A percentile compares a stretch with the other conserved stretches of the same genome.
These are phyloP conservation scores for Fagopyrum homotropicum DNA, from an alignment of 148 eudicot species.

Conservation along the genomic window DNA sequence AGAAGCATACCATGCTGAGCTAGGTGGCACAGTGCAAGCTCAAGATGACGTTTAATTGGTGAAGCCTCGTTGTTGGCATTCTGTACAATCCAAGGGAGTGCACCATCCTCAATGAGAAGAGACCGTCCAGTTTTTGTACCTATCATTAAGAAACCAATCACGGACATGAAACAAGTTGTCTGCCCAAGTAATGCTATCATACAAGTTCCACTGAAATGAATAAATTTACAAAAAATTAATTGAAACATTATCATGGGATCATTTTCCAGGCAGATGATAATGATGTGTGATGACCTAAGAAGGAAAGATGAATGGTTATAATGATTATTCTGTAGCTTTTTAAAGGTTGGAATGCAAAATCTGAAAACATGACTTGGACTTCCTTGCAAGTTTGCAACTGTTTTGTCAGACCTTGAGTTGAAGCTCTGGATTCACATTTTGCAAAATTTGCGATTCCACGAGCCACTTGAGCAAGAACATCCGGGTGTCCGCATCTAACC, in stretches of 20 bases:
- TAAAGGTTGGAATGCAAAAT: background rate
- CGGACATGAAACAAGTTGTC: background rate
- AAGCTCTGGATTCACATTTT: slow-evolving; percentile 86
- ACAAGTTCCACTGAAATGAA: background rate
- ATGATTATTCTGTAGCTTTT: background rate
- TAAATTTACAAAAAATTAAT: background rate
- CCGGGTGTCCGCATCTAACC: slow-evolving; percentile 86
- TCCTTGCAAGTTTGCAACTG: background rate
- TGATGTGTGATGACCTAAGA: background rate
- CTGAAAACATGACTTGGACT: background rate
- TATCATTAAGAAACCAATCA: slow-evolving; percentile 12
- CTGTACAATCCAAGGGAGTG: slow-evolving; percentile 85
- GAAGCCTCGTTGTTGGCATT: slow-evolving; percentile 86
- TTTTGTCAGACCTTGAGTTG: slow-evolving; percentile 56
- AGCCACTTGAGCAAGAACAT: slow-evolving; percentile 94
- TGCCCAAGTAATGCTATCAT: background rate
- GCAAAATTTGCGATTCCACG: slow-evolving; percentile 97
- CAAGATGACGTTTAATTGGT: slow-evolving; percentile 76
- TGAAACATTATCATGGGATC: background rate
- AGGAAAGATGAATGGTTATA: background rate
- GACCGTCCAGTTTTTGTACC: slow-evolving; percentile 68
- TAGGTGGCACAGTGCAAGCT: slow-evolving; percentile 88
- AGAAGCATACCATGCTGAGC: slow-evolving; percentile 74
- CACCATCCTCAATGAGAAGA: slow-evolving; percentile 74
- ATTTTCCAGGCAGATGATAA: background rate